Base-by-base conservation (phyloP, 345 rosid species). In the Trapa incisa region DNA sequence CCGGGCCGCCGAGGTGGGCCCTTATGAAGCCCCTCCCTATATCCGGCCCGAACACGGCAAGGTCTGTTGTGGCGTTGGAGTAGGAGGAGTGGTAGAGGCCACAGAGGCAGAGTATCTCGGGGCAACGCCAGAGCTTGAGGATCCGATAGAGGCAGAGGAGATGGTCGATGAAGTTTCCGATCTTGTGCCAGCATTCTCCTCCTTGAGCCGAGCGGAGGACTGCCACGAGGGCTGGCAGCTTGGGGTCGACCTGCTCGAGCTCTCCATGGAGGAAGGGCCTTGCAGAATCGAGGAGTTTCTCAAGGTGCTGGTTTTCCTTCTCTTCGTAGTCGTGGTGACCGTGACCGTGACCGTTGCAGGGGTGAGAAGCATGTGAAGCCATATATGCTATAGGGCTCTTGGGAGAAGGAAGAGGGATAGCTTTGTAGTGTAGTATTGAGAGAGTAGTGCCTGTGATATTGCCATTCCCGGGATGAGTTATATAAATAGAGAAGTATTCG, bases 111-210 rank as follows among this genome's bases (percentile, higher is more conserved):
- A 91, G 81, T 70, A 3, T 86, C 92, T 0, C 89, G 92, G 36
- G 87, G 89, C 50, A 22, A 22, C 74, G 82, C 98, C 98, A 93
- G 0, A 88, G 68, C 77, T 84, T 89, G 54, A 90, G 96, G 52
- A 94, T 79, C 16, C 91, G 86, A 74, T 94, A 88, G 42, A 91
- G 78, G 64, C 89, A 92, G 13, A 91, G 54, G 16, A 94, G 79
- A 75, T 94, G 99, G 6, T 93, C 85, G 1, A 93, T 77, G 78
- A 94, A 94, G 82, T 86, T 91, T 14, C 97, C 97, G 71, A 88
- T 95, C 75, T 94, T 94, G 82, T 94, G 96, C 97, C 97, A 94
- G 79, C 99, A 94, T 84, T 93, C 98, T 4, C 97, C 98, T 4
- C 96, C 98, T 4, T 97, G 95, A 4, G 83, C 91, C 41, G 95